A percentile compares a stretch with the other conserved stretches of the same genome.
Evolutionary conservation across 495 filamentous ascomycete genomes (phyloP).

Genomic region (Elasticomyces elasticus): DNA sequence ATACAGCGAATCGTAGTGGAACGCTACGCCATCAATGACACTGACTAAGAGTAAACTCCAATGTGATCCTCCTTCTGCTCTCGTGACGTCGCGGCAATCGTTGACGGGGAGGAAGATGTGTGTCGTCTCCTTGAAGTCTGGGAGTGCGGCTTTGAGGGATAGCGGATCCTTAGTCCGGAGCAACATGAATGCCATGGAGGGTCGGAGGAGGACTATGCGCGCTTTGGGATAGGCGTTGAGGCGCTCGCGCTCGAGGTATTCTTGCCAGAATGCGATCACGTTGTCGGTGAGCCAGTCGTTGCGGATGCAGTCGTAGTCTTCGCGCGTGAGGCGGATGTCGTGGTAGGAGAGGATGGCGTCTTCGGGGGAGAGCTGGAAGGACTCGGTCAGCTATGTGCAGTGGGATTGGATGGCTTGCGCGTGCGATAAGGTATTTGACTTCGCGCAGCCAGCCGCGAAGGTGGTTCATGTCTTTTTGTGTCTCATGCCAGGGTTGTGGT

Average conservation of each 20-base stretch:
- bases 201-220: slow-evolving; percentile 82
- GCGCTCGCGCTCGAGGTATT: slow-evolving; percentile 86
- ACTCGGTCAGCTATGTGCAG: background rate
- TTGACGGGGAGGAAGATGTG: slow-evolving; percentile 98
- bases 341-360: slow-evolving; percentile 66
- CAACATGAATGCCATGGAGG: slow-evolving; percentile 87
- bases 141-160: slow-evolving; percentile 62
- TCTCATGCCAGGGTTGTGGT: background rate
- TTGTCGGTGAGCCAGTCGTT: slow-evolving; percentile 98
- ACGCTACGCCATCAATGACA: slow-evolving; percentile 78
- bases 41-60: slow-evolving; percentile 92
- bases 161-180: slow-evolving; percentile 70
- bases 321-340: slow-evolving; percentile 64
- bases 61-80: slow-evolving; percentile 82
- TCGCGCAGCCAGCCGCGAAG: background rate
- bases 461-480: background rate
- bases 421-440: too few relatives aligned
- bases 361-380: slow-evolving; percentile 52
- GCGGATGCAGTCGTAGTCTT: slow-evolving; percentile 79
- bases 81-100: slow-evolving; percentile 63
- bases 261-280: slow-evolving; percentile 95
- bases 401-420: too few relatives aligned
- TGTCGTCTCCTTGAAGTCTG: slow-evolving; percentile 68
- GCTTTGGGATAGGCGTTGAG: slow-evolving; percentile 64
- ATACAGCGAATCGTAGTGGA: slow-evolving; percentile 90